phyloP scores from a whole-genome alignment of 192 early-diverging fungal genomes.

The Coemansia sp. region DNA sequence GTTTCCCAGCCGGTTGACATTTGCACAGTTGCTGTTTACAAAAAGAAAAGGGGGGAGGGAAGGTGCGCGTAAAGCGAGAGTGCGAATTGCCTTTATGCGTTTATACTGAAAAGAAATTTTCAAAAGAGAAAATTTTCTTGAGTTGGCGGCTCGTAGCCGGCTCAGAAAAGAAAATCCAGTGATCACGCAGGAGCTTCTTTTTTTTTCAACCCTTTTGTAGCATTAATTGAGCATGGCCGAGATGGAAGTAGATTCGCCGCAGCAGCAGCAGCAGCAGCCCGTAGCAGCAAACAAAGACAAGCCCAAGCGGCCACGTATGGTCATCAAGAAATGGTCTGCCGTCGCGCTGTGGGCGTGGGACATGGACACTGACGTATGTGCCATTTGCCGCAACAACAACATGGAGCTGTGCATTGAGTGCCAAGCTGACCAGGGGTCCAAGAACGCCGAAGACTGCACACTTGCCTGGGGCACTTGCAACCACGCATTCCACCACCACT shows the following conservation, averaged over 20 bases:
- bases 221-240: constrained; percentile 9
- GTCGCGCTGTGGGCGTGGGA: constrained; percentile 99
- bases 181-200: too few relatives aligned
- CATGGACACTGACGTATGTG: constrained; percentile 96
- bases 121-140: too few relatives aligned
- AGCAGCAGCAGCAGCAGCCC: neutral
- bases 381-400: constrained; percentile 99
- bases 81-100: too few relatives aligned
- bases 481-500: constrained; percentile 99
- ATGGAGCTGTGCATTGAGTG: constrained; percentile 99
- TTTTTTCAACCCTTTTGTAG: too few relatives aligned
- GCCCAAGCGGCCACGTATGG: constrained; percentile 72
- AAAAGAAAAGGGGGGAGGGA: neutral
- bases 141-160: too few relatives aligned
- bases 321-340: constrained; percentile 99
- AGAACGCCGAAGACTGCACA: constrained; percentile 88
- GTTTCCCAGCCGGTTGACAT: constrained; percentile 12
- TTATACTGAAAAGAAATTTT: too few relatives aligned
- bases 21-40: too few relatives aligned
- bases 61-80: neutral
- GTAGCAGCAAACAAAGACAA: constrained; percentile 3
- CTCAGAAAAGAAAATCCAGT: too few relatives aligned
- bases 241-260: constrained; percentile 28
- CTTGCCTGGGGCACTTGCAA: constrained; percentile 97
- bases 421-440: constrained; percentile 95